Percentiles rank a stretch among this genome's conserved stretches.
Evolutionary conservation across 148 eudicot genomes (phyloP).

Genomic region (Rhododendron griersonianum): DNA sequence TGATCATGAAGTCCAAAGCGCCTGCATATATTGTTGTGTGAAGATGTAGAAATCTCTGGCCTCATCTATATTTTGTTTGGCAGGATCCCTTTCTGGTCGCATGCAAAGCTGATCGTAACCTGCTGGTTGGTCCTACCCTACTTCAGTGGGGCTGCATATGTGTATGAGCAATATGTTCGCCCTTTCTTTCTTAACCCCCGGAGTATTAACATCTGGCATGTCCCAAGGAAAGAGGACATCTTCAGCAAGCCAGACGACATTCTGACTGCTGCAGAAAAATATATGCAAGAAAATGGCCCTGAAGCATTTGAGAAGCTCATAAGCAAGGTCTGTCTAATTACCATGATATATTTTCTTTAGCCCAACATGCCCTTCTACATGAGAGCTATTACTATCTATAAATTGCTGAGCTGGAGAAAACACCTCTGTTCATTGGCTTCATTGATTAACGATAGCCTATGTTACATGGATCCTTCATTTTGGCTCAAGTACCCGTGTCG

Average conservation of each 20-base stretch:
- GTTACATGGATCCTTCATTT: too few species aligned
- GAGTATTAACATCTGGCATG: constrained; percentile 61
- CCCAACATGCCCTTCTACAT: not conserved
- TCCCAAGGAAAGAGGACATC: constrained; percentile 56
- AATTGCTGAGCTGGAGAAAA: not conserved
- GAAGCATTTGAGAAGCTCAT: constrained; percentile 61
- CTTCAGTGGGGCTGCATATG: constrained; percentile 95
- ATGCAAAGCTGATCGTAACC: constrained; percentile 64
- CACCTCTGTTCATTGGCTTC: not conserved
- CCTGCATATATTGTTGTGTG: not conserved
- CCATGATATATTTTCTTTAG: not conserved
- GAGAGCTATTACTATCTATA: not conserved
- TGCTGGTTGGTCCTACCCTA: constrained; percentile 97
- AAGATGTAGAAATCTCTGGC: not conserved
- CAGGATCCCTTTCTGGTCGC: constrained; percentile 95
- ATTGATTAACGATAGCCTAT: not conserved
- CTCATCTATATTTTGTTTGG: constrained; percentile 8
- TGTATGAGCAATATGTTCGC: constrained; percentile 78
- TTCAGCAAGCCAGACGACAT: constrained; percentile 67
- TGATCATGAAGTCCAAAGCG: not conserved
- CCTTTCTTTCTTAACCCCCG: constrained; percentile 52
- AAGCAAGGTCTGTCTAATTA: constrained; percentile 39
- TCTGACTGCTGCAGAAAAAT: constrained; percentile 72
- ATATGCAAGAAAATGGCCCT: constrained; percentile 66
- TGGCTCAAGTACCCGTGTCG: too few species aligned